phyloP scores from a whole-genome alignment of 1,284 basidiomycete genomes.

The Fereydounia khargensis region DNA sequence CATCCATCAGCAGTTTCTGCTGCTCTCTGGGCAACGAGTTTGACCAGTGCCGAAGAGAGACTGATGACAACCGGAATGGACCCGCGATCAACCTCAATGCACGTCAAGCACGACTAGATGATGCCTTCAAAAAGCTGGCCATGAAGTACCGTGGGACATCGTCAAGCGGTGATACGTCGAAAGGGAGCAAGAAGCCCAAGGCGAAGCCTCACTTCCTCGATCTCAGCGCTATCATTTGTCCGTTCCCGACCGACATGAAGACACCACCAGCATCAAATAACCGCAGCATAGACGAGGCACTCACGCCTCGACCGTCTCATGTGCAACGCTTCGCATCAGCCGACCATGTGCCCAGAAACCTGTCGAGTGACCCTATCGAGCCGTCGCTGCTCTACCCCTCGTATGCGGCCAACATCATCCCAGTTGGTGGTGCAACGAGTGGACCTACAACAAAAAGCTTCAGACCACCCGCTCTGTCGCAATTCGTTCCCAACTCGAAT shows the following conservation, averaged over 20 bases:
- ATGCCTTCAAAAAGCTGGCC: constrained; percentile 25
- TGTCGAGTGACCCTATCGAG: neutral
- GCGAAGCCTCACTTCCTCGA: constrained; percentile 34
- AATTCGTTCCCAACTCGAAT: no score
- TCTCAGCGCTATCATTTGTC: constrained; percentile 30
- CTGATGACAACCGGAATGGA: neutral
- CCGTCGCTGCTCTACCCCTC: constrained; percentile 21
- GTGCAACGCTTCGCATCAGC: constrained; percentile 27
- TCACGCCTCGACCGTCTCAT: constrained; percentile 22
- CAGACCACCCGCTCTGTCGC: neutral
- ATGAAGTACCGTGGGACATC: constrained; percentile 10
- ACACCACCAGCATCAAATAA: constrained; percentile 26
- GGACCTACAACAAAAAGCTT: neutral
- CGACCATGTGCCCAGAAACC: neutral
- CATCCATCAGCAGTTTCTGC: no score
- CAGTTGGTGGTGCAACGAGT: neutral
- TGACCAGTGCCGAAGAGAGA: constrained; percentile 13
- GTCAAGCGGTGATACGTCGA: no score
- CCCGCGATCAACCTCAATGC: neutral
- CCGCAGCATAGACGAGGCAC: constrained; percentile 14
- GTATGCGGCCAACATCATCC: constrained; percentile 7
- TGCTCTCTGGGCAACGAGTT: constrained; percentile 29
- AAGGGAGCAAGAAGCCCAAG: no score
- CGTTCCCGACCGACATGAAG: constrained; percentile 14
- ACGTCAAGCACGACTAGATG: constrained; percentile 26